These are phyloP conservation scores for Leucocoprinus leucothites DNA, from an alignment of 768 basidiomycete genomes.

Conservation along the genomic window DNA sequence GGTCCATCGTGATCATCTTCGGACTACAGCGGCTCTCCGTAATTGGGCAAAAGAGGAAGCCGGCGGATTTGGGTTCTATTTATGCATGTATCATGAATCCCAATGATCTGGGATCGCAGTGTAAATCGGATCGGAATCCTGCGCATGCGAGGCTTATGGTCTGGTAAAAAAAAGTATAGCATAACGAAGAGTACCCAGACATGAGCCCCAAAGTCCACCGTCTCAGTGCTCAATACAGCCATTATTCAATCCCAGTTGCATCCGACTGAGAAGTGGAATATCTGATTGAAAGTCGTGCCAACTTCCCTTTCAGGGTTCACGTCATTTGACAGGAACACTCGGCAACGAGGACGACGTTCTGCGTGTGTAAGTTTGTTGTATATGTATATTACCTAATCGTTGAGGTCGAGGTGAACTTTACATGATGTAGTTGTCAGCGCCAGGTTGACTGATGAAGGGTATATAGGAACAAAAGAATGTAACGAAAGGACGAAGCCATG, in stretches of 20 bases:
- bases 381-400: background rate
- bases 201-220: too few species aligned
- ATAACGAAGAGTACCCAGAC: too few species aligned
- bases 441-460: slow-evolving; percentile 3
- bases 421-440: slow-evolving; percentile 3
- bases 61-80: slow-evolving; percentile 5
- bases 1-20: background rate
- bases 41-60: background rate
- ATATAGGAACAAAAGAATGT: slow-evolving; percentile 4
- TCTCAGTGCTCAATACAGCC: too few species aligned
- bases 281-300: too few species aligned
- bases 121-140: background rate
- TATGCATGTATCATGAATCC: background rate
- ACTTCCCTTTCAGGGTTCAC: too few species aligned
- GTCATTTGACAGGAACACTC: too few species aligned
- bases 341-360: background rate
- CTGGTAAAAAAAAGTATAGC: background rate
- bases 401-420: too few species aligned
- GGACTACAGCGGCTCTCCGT: slow-evolving; percentile 9
- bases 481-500: background rate
- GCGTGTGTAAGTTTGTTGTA: background rate
- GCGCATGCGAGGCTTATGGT: background rate
- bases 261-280: too few species aligned
- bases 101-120: slow-evolving; percentile 9
- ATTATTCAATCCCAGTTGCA: too few species aligned